Conservation (phyloP, 1,139 yeast species). For the Debaryomyces sp. region DNA sequence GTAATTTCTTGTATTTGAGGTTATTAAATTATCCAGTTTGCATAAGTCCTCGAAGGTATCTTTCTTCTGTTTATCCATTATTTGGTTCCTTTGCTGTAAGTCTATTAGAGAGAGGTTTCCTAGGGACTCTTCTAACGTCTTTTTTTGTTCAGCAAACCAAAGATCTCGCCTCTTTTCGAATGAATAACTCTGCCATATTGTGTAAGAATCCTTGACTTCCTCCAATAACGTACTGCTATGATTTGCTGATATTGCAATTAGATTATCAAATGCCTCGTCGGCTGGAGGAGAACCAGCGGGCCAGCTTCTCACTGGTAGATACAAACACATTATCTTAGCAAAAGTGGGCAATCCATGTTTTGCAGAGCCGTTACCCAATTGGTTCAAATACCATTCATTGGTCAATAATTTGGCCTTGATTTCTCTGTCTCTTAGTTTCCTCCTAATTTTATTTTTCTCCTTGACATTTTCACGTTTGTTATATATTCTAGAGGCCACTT, state of each 20-base stretch:
- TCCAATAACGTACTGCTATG: slow-evolving; percentile 8
- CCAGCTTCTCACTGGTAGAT: slow-evolving; percentile 18
- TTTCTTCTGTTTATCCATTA: slow-evolving; percentile 15
- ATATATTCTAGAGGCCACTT: slow-evolving; percentile 3
- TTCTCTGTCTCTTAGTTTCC: slow-evolving; percentile 22
- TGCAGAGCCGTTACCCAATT: slow-evolving; percentile 14
- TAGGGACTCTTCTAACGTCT: slow-evolving; percentile 13
- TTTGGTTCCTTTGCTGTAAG: slow-evolving; percentile 15
- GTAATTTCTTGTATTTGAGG: not conserved
- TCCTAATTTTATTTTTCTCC: slow-evolving; percentile 21
- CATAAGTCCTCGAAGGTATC: slow-evolving; percentile 18
- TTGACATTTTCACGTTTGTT: slow-evolving; percentile 16
- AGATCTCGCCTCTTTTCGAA: slow-evolving; percentile 10
- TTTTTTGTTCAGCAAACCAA: slow-evolving; percentile 15
- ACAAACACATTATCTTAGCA: slow-evolving; percentile 17
- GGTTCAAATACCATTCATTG: slow-evolving; percentile 17
- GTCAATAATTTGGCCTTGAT: slow-evolving; percentile 23
- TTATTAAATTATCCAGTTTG: slow-evolving; percentile 15
- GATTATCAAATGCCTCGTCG: slow-evolving; percentile 9
- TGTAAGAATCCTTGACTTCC: slow-evolving; percentile 12
- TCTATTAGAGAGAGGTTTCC: slow-evolving; percentile 16
- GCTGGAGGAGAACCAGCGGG: slow-evolving; percentile 17
- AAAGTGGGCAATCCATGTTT: slow-evolving; percentile 11
- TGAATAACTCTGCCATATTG: slow-evolving; percentile 13
- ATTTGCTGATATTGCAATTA: slow-evolving; percentile 7